A percentile compares a stretch with the other conserved stretches of the same genome.
Conservation (phyloP, 108 stramenopile species). For the Discostella pseudostelligera region DNA sequence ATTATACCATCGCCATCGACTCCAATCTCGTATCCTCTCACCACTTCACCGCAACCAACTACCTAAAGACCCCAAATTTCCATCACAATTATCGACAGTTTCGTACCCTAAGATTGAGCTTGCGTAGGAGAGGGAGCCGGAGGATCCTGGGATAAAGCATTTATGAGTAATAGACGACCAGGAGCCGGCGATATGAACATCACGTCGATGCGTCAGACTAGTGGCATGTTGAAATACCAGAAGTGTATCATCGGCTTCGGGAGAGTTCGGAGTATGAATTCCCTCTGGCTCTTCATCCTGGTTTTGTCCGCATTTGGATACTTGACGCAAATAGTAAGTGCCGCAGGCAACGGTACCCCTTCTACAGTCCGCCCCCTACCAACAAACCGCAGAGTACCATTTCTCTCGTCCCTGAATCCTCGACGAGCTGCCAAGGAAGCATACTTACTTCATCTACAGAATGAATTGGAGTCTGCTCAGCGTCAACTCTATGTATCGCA, state of each 20-base stretch:
- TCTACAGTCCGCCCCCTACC: conserved; percentile 11
- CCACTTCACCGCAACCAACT: too few relatives aligned
- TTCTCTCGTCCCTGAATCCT: conserved; percentile 19
- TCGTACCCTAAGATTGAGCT: too few relatives aligned
- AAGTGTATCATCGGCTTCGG: not conserved
- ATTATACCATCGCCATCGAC: too few relatives aligned
- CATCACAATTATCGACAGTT: too few relatives aligned
- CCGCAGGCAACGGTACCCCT: conserved; percentile 4
- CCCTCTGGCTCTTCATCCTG: not conserved
- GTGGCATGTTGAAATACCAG: not conserved
- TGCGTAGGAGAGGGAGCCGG: too few relatives aligned
- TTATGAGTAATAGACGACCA: too few relatives aligned
- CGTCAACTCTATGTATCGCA: conserved; percentile 41
- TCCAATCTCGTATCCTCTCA: too few relatives aligned
- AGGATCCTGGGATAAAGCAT: too few relatives aligned
- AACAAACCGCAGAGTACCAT: conserved; percentile 14
- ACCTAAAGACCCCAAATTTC: too few relatives aligned
- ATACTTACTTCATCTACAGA: conserved; percentile 31
- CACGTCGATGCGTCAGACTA: not conserved
- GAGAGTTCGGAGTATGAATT: not conserved
- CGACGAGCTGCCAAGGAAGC: conserved; percentile 33
- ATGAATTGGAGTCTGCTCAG: conserved; percentile 32
- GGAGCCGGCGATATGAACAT: not conserved
- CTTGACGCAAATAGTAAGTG: conserved; percentile 6
- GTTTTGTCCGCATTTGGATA: conserved; percentile 2